A percentile compares a stretch with the other conserved stretches of the same genome.
Evolutionary conservation across 202 grass and related monocot genomes (phyloP).

Genomic region (Eragrostis tef): DNA sequence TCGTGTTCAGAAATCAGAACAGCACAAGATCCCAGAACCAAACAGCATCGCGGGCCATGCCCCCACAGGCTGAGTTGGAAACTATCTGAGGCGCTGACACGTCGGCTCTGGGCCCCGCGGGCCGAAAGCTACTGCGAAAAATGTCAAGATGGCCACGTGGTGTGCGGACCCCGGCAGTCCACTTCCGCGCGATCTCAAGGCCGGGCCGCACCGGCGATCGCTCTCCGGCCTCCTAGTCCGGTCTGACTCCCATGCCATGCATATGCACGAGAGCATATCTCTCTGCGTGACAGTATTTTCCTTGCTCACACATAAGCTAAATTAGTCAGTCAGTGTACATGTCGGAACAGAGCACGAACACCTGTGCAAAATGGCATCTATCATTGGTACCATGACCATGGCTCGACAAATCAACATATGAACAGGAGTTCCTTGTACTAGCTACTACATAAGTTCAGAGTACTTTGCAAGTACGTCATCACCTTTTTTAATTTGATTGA

Average conservation of each 20-base stretch:
- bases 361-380: constrained; percentile 45
- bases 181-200: constrained; percentile 47
- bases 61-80: not conserved
- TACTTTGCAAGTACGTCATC: not conserved
- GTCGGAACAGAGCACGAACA: constrained; percentile 24
- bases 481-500: not conserved
- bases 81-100: constrained; percentile 15
- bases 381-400: constrained; percentile 39
- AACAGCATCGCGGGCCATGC: not conserved
- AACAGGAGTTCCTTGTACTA: not conserved
- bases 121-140: constrained; percentile 40
- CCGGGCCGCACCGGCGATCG: constrained; percentile 61
- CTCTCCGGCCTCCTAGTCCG: constrained; percentile 41
- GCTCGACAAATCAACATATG: not conserved
- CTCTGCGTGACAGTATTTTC: constrained; percentile 12
- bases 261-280: constrained; percentile 12
- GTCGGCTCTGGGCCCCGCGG: constrained; percentile 15
- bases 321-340: constrained; percentile 21
- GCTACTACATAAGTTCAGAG: not conserved
- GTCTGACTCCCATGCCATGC: constrained; percentile 28
- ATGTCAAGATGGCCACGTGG: constrained; percentile 44
- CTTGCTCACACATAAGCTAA: constrained; percentile 42
- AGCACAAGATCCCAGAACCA: constrained; percentile 3
- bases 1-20: constrained; percentile 28
- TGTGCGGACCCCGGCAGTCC: constrained; percentile 14